Conservation (phyloP, 495 filamentous ascomycete genomes). For the Penicillium riverlandense region DNA sequence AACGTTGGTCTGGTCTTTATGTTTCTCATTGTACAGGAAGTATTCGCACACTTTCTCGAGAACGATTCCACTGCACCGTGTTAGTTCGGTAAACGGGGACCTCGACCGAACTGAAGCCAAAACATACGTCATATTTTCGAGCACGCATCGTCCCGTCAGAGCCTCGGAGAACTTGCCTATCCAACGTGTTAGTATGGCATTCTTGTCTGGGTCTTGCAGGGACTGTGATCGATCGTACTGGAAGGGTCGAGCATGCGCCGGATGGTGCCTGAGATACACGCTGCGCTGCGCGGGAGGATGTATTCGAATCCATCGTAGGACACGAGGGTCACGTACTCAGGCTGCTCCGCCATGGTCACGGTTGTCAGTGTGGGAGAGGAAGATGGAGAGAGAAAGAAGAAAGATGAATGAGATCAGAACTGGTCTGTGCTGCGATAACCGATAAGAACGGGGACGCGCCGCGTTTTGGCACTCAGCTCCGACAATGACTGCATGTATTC, state of each 20-base stretch:
- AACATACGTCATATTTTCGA: conserved; percentile 68
- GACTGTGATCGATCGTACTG: conserved; percentile 42
- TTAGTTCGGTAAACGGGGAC: neutral
- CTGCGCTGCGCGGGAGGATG: conserved; percentile 69
- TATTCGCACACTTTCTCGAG: conserved; percentile 91
- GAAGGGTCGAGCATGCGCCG: conserved; percentile 76
- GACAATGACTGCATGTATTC: no score
- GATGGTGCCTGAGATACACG: conserved; percentile 69
- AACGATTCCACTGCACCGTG: conserved; percentile 55
- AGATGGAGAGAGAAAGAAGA: conserved; percentile 1
- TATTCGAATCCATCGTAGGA: conserved; percentile 88
- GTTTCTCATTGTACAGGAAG: conserved; percentile 81
- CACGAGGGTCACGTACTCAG: conserved; percentile 72
- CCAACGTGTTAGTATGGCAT: no score
- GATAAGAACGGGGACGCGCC: conserved; percentile 3
- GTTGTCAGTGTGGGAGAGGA: conserved; percentile 3
- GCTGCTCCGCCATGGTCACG: conserved; percentile 13
- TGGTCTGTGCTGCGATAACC: conserved; percentile 24
- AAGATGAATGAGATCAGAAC: neutral
- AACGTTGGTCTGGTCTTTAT: conserved; percentile 67
- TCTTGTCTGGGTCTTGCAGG: neutral
- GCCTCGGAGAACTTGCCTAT: conserved; percentile 68
- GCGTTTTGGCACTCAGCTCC: neutral
- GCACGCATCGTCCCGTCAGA: conserved; percentile 52
- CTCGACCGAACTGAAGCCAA: neutral